phyloP scores from a whole-genome alignment of 257 asterid species.

The Solanum commersonii region DNA sequence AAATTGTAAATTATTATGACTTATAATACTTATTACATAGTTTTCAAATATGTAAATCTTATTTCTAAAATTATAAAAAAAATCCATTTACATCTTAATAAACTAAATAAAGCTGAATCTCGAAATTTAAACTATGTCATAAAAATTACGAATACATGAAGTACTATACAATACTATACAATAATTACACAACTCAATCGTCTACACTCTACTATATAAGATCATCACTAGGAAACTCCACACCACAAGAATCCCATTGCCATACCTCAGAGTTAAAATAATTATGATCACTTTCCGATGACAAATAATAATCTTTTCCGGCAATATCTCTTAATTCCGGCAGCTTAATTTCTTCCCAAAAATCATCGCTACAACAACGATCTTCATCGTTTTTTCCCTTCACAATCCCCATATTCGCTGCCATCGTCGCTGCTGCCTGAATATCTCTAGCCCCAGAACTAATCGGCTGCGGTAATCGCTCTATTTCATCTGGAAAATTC shows the following conservation, averaged over 20 bases:
- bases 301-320: background rate
- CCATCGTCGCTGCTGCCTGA: slow-evolving; percentile 57
- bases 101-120: background rate
- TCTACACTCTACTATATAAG: background rate
- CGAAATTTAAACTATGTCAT: no score
- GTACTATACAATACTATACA: no score
- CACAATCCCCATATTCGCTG: slow-evolving; percentile 10
- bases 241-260: slow-evolving; percentile 11
- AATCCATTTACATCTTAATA: no score
- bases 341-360: slow-evolving; percentile 46
- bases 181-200: background rate
- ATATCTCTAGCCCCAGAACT: slow-evolving; percentile 34
- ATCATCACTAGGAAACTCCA: background rate
- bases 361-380: slow-evolving; percentile 18
- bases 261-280: slow-evolving; percentile 18
- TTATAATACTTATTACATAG: background rate
- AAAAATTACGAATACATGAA: background rate
- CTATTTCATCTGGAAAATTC: slow-evolving; percentile 39
- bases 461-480: slow-evolving; percentile 31
- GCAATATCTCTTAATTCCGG: slow-evolving; percentile 22
- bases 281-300: background rate
- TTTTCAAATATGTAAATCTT: background rate
- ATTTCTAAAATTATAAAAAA: no score
- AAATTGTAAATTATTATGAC: background rate
- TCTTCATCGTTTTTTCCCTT: background rate